A percentile compares a stretch with the other conserved stretches of the same genome.
Conservation (phyloP, 371 early-diverging fungal species). For the Syncephalastrum contaminatum region DNA sequence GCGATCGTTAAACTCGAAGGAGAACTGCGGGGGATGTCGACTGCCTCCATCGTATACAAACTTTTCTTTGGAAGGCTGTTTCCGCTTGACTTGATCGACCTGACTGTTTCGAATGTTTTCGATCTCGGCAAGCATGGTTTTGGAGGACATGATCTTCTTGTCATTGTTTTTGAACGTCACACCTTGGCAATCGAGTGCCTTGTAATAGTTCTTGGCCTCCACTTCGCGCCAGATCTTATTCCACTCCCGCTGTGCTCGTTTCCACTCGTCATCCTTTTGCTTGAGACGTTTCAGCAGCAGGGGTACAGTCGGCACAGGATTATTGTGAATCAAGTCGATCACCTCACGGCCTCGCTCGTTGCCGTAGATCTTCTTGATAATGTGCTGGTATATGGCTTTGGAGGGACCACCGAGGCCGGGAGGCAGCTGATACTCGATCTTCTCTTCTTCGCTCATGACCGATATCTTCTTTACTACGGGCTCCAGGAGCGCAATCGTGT, state of each 20-base stretch:
- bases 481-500: slow-evolving; percentile 89
- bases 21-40: slow-evolving; percentile 48
- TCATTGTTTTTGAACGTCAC: slow-evolving; percentile 86
- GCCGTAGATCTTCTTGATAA: slow-evolving; percentile 94
- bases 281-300: slow-evolving; percentile 95
- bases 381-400: slow-evolving; percentile 82
- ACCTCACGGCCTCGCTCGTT: slow-evolving; percentile 84
- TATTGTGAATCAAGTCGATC: slow-evolving; percentile 89
- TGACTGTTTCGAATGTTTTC: slow-evolving; percentile 57
- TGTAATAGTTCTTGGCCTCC: slow-evolving; percentile 93
- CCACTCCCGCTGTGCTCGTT: slow-evolving; percentile 77
- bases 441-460: slow-evolving; percentile 83
- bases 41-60: slow-evolving; percentile 13
- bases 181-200: slow-evolving; percentile 96
- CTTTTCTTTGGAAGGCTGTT: slow-evolving; percentile 8
- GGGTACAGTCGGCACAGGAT: slow-evolving; percentile 93
- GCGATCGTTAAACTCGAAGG: slow-evolving; percentile 63
- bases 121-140: slow-evolving; percentile 79
- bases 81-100: slow-evolving; percentile 5
- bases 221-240: slow-evolving; percentile 97
- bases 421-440: slow-evolving; percentile 66
- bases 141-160: slow-evolving; percentile 72
- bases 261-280: slow-evolving; percentile 98
- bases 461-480: slow-evolving; percentile 78
- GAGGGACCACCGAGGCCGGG: slow-evolving; percentile 82